Conservation (phyloP, 495 filamentous ascomycete species). For the Hypoxylon subgilvum region DNA sequence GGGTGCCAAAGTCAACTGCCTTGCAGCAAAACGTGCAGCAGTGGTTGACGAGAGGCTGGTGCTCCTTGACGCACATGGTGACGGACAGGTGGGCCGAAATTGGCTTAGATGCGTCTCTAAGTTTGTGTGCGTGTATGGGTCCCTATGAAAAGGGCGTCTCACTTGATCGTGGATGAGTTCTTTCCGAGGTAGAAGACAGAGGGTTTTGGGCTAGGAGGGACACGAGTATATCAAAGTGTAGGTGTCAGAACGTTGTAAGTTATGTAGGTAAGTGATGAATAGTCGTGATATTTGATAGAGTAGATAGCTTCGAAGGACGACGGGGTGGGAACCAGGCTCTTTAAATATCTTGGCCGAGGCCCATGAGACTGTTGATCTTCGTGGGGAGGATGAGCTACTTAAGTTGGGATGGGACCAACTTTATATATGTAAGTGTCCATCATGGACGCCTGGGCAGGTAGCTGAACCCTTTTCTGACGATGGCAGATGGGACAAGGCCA, state of each 20-base stretch:
- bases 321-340: slow-evolving; percentile 21
- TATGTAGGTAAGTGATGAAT: background rate
- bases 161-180: slow-evolving; percentile 19
- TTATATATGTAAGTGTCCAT: slow-evolving; percentile 36
- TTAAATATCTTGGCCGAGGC: slow-evolving; percentile 34
- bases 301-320: slow-evolving; percentile 17
- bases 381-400: slow-evolving; percentile 24
- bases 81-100: slow-evolving; percentile 21
- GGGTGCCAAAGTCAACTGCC: slow-evolving; percentile 58
- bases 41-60: slow-evolving; percentile 53
- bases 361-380: slow-evolving; percentile 26
- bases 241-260: background rate
- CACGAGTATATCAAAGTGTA: background rate
- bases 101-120: slow-evolving; percentile 10
- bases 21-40: slow-evolving; percentile 62
- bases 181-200: slow-evolving; percentile 18
- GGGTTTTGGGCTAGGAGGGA: slow-evolving; percentile 3
- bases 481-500: slow-evolving; percentile 30
- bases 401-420: slow-evolving; percentile 34
- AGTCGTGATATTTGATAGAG: slow-evolving; percentile 1
- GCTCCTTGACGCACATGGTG: slow-evolving; percentile 55
- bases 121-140: background rate
- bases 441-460: slow-evolving; percentile 22
- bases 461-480: slow-evolving; percentile 30
- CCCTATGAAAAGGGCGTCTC: background rate